Evolutionary conservation across 78 protist genomes (phyloP), one percentile per base, ranked within the genome.

Genomic region (Protostelium mycophagum): DNA sequence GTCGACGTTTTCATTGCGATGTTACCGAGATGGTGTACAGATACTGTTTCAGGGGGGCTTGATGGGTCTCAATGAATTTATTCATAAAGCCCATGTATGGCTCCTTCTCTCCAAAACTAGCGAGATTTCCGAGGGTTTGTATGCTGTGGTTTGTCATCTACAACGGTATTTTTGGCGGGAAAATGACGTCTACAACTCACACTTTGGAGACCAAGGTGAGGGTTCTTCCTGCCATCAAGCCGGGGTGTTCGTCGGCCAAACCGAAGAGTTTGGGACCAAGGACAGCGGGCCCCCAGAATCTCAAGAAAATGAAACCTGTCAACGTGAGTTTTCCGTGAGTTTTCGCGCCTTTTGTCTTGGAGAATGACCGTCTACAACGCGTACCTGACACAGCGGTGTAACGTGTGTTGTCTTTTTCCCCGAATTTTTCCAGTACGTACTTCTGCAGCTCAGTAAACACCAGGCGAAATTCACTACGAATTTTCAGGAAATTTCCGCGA

Each of bases 221-320:
- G 0, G 94, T 89, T 85, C 98, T 92, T 28, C 94, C 89, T 0
- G 90, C 83, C 28, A 85, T 38, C 28, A 90, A 83, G 1, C 88
- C 92, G 1, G 94, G 93, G 83, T 88, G 94, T 51, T 94, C 96
- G 28, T 90, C 91, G 93, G 93, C 90, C 86, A 96, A 31, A 34
- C 93, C 95, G 89, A 96, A 96, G 0, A 93, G 90, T 83, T 95
- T 94, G 23, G 97, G 97, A 36, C 91, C 93, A 83, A 96, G 88
- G 38, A 96, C 91, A 9, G 97, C 96, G 28, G 97, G 97, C 83
- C 96, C 92, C 37, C 94, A 90, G 92, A 96, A 95, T 34, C 97
- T 89, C 36, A 96, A 38, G 86, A 96, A 96, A 35, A 96, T 84
- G 85, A 96, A 88, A 37, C 97, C 97, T 51, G 73, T 51, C 73